Percentiles rank a stretch among this genome's conserved stretches.
Evolutionary conservation across 345 rosid species (phyloP).

Genomic region (Mangifera indica): DNA sequence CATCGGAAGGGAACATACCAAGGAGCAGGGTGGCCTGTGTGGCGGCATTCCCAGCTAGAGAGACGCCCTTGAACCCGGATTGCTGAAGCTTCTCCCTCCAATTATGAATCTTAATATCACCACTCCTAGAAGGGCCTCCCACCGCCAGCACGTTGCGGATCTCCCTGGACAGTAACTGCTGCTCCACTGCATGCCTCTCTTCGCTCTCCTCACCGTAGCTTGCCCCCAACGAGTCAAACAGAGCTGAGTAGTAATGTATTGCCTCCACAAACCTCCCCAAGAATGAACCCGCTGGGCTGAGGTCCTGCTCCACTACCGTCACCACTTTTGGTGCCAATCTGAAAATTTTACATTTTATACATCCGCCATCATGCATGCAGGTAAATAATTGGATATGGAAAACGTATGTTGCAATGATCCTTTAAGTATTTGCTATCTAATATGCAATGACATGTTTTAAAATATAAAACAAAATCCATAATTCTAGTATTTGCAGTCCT

Average conservation of each 20-base stretch:
- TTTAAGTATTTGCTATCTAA: background rate
- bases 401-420: background rate
- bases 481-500: too few relatives aligned
- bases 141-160: slow-evolving; percentile 81
- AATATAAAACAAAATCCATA: too few relatives aligned
- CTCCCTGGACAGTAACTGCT: slow-evolving; percentile 87
- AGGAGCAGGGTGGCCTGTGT: slow-evolving; percentile 84
- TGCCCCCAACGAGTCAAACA: slow-evolving; percentile 91
- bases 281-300: slow-evolving; percentile 91
- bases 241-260: slow-evolving; percentile 92
- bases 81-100: slow-evolving; percentile 95
- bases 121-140: slow-evolving; percentile 79
- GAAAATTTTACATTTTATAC: slow-evolving; percentile 1
- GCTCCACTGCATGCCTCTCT: slow-evolving; percentile 96
- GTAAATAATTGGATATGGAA: background rate
- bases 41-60: slow-evolving; percentile 88
- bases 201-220: slow-evolving; percentile 97
- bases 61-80: slow-evolving; percentile 77
- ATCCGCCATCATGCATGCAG: slow-evolving; percentile 8
- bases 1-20: slow-evolving; percentile 95
- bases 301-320: slow-evolving; percentile 95
- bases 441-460: too few relatives aligned
- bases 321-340: slow-evolving; percentile 96
- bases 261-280: slow-evolving; percentile 96
- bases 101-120: slow-evolving; percentile 72